Percentiles rank a stretch among this genome's conserved stretches.
Conservation (phyloP, 805 yeast species). For the Zygosaccharomyces gambellarensis region DNA sequence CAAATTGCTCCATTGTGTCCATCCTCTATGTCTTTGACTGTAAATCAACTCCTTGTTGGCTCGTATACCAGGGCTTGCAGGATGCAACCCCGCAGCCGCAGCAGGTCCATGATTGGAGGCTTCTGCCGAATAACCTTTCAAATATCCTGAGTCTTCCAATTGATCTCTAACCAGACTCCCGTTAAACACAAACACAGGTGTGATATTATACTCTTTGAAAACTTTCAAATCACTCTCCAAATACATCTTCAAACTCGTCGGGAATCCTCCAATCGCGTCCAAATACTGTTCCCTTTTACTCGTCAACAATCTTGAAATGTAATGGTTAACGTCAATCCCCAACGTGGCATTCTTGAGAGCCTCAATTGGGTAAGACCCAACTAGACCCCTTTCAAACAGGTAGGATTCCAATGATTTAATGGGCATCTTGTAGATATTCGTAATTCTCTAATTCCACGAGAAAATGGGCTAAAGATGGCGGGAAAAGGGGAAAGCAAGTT, state of each 20-base stretch:
- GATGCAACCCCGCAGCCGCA: conserved; percentile 10
- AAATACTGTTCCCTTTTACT: conserved; percentile 61
- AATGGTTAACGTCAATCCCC: conserved; percentile 83
- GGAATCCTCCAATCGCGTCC: conserved; percentile 80
- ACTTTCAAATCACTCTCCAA: conserved; percentile 59
- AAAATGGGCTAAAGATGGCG: neutral
- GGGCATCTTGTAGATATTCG: conserved; percentile 24
- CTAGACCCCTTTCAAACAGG: conserved; percentile 62
- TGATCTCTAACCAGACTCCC: conserved; percentile 49
- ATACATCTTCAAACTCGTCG: conserved; percentile 51
- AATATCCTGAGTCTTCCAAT: conserved; percentile 29
- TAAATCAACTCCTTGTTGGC: conserved; percentile 33
- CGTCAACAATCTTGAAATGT: conserved; percentile 56
- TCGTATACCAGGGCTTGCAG: conserved; percentile 15
- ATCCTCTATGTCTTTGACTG: conserved; percentile 43
- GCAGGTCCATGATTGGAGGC: conserved; percentile 13
- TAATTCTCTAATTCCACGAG: neutral
- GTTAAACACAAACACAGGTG: conserved; percentile 74
- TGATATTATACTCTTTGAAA: conserved; percentile 56
- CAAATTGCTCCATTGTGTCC: conserved; percentile 41
- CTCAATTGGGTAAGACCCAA: conserved; percentile 57
- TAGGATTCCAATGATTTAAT: conserved; percentile 62
- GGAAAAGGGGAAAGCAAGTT: neutral
- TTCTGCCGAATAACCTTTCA: conserved; percentile 25
- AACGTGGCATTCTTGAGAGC: conserved; percentile 59